phyloP scores from a whole-genome alignment of 805 yeast genomes.

The Wickerhamomyces mucosus region DNA sequence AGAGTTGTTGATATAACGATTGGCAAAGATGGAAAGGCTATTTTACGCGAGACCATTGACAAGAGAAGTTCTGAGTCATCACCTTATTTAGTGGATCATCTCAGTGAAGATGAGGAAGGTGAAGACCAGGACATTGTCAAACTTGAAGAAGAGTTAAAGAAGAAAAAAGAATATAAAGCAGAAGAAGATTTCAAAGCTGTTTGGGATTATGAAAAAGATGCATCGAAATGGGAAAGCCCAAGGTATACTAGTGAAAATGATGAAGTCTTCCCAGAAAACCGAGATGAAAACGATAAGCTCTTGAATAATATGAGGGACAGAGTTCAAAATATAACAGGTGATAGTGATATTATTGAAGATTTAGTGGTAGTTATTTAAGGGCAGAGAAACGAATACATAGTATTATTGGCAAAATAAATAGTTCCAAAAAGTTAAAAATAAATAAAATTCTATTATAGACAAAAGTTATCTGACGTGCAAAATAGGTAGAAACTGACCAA shows the following conservation, averaged over 20 bases:
- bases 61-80: constrained; percentile 1
- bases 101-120: constrained; percentile 21
- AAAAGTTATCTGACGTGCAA: constrained; percentile 25
- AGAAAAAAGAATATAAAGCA: constrained; percentile 24
- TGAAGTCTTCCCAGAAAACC: too few relatives aligned
- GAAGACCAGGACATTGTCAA: constrained; percentile 26
- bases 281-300: too few relatives aligned
- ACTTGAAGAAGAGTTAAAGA: constrained; percentile 21
- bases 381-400: too few relatives aligned
- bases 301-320: too few relatives aligned
- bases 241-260: too few relatives aligned
- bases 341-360: too few relatives aligned
- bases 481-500: constrained; percentile 73
- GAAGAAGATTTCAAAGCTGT: constrained; percentile 26
- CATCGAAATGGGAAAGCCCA: constrained; percentile 46
- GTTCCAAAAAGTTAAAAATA: too few relatives aligned
- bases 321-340: too few relatives aligned
- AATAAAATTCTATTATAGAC: too few relatives aligned
- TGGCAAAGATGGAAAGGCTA: constrained; percentile 67
- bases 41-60: constrained; percentile 28
- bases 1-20: constrained; percentile 71
- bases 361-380: too few relatives aligned
- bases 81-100: background rate
- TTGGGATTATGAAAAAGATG: constrained; percentile 57
- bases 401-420: too few relatives aligned